Conservation (phyloP, 75 land plant genomes). For the Cunninghamia lanceolata region DNA sequence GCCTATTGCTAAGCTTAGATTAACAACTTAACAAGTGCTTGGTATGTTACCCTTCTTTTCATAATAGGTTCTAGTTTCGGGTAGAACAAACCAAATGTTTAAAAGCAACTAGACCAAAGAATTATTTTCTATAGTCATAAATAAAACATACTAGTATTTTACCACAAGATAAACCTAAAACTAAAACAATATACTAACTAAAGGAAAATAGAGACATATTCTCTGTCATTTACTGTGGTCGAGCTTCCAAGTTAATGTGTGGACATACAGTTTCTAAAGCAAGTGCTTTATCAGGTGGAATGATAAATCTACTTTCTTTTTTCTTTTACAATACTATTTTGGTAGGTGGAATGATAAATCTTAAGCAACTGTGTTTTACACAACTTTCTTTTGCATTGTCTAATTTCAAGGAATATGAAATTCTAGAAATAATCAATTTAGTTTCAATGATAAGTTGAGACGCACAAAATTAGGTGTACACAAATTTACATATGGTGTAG, state of each 20-base stretch:
- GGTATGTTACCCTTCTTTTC: conserved; percentile 24
- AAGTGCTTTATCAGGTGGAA: background rate
- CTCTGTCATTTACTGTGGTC: background rate
- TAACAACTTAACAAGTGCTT: conserved; percentile 77
- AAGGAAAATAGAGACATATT: background rate
- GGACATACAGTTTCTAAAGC: background rate
- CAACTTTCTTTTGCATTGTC: too few species aligned
- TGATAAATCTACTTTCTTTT: background rate
- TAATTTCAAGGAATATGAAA: too few species aligned
- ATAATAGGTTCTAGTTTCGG: background rate
- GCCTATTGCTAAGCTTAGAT: conserved; percentile 55
- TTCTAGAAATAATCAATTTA: too few species aligned
- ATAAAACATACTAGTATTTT: background rate
- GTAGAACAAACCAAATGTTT: background rate
- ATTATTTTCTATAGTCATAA: background rate
- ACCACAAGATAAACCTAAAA: background rate
- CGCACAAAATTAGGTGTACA: too few species aligned
- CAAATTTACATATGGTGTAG: too few species aligned
- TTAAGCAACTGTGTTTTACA: background rate
- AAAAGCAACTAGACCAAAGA: background rate
- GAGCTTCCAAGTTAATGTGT: background rate
- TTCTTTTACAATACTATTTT: background rate
- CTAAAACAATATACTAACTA: background rate
- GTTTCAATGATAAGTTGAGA: too few species aligned
- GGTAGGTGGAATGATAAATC: background rate